A percentile compares a stretch with the other conserved stretches of the same genome.
phyloP scores from a whole-genome alignment of 768 basidiomycete genomes.

The Austroboletus festivus region DNA sequence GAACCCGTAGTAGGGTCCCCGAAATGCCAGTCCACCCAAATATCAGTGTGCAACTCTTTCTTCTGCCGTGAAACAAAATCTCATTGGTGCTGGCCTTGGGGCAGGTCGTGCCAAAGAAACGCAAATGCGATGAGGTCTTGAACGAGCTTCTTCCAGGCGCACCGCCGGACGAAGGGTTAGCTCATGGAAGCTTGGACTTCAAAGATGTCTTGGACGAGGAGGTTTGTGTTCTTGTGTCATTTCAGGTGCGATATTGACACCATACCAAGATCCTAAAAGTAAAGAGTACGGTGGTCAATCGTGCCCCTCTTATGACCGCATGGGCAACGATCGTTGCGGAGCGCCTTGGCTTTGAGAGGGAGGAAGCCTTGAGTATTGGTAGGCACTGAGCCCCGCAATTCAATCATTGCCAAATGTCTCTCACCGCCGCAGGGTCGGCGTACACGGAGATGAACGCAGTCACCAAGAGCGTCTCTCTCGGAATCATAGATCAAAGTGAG shows the following conservation, averaged over 20 bases:
- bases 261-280: slow-evolving; percentile 50
- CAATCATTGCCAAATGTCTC: not conserved
- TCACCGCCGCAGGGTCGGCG: slow-evolving; percentile 61
- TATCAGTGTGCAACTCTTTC: slow-evolving; percentile 26
- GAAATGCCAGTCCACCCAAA: slow-evolving; percentile 21
- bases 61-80: too few relatives aligned
- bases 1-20: slow-evolving; percentile 8
- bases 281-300: slow-evolving; percentile 73
- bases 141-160: slow-evolving; percentile 60
- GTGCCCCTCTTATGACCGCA: slow-evolving; percentile 92
- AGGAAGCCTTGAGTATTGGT: slow-evolving; percentile 93
- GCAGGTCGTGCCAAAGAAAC: slow-evolving; percentile 51
- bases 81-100: too few relatives aligned
- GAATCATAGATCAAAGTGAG: slow-evolving; percentile 61
- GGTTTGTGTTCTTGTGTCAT: slow-evolving; percentile 37
- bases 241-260: not conserved
- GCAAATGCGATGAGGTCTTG: slow-evolving; percentile 37
- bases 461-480: slow-evolving; percentile 79
- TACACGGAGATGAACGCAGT: slow-evolving; percentile 93
- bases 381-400: slow-evolving; percentile 14
- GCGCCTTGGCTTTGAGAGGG: slow-evolving; percentile 77
- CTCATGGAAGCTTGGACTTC: slow-evolving; percentile 61
- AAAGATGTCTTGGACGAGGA: slow-evolving; percentile 70
- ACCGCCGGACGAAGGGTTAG: slow-evolving; percentile 47
- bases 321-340: slow-evolving; percentile 90